Evolutionary conservation across 1,139 yeast species (phyloP).

Genomic region (Lodderomyces elongisporus): DNA sequence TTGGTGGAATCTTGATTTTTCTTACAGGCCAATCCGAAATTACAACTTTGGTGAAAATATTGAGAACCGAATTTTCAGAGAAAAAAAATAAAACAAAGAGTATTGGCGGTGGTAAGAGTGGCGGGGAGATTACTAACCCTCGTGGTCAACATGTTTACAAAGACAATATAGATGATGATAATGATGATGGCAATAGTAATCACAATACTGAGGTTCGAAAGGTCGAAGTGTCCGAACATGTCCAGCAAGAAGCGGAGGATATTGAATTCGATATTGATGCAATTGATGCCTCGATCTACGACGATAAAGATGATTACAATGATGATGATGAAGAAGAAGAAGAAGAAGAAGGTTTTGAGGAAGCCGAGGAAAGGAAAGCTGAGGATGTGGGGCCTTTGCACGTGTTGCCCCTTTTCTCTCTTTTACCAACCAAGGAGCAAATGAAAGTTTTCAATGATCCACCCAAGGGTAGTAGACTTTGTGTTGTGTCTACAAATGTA

Average conservation of each 20-base stretch:
- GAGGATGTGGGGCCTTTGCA: slow-evolving; percentile 64
- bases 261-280: slow-evolving; percentile 68
- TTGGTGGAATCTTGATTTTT: slow-evolving; percentile 90
- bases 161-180: slow-evolving; percentile 3
- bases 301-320: slow-evolving; percentile 26
- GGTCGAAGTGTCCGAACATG: slow-evolving; percentile 52
- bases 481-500: slow-evolving; percentile 94
- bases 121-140: no score
- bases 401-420: slow-evolving; percentile 87
- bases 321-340: slow-evolving; percentile 46
- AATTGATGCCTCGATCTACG: slow-evolving; percentile 20
- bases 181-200: slow-evolving; percentile 15
- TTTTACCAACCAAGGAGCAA: slow-evolving; percentile 89
- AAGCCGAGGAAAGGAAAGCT: slow-evolving; percentile 57
- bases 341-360: slow-evolving; percentile 92
- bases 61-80: slow-evolving; percentile 67
- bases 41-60: slow-evolving; percentile 61
- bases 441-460: slow-evolving; percentile 87
- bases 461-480: slow-evolving; percentile 78
- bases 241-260: slow-evolving; percentile 82
- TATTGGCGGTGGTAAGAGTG: slow-evolving; percentile 5
- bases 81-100: slow-evolving; percentile 20
- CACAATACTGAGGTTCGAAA: slow-evolving; percentile 32
- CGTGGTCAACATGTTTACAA: no score
- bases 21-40: slow-evolving; percentile 95